These are phyloP conservation scores for Amphibolis antarctica DNA, from an alignment of 106 monocot genomes.

Conservation along the genomic window DNA sequence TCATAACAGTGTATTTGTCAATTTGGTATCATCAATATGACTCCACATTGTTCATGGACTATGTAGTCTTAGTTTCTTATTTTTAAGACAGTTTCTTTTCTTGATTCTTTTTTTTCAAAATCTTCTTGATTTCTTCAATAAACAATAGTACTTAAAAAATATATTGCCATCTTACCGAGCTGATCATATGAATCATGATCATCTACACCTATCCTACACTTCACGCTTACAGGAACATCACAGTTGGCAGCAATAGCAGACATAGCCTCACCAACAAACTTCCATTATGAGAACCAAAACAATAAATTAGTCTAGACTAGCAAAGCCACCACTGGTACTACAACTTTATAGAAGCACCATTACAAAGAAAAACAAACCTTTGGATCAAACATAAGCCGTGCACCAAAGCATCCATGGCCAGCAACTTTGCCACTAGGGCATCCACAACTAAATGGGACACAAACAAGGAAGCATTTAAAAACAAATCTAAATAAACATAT, in stretches of 20 bases:
- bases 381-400: slow-evolving; percentile 85
- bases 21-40: too few relatives aligned
- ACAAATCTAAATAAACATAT: too few relatives aligned
- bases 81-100: too few relatives aligned
- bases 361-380: slow-evolving; percentile 39
- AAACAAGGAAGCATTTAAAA: slow-evolving; percentile 1
- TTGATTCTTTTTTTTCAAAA: too few relatives aligned
- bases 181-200: slow-evolving; percentile 87
- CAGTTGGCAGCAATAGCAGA: slow-evolving; percentile 78
- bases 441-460: slow-evolving; percentile 55
- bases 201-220: slow-evolving; percentile 98
- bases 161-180: slow-evolving; percentile 87
- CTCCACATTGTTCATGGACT: too few relatives aligned
- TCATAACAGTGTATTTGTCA: too few relatives aligned
- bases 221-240: slow-evolving; percentile 87
- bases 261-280: slow-evolving; percentile 98
- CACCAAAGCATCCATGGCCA: slow-evolving; percentile 99
- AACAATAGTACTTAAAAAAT: neutral
- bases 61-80: too few relatives aligned
- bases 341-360: neutral
- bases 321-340: neutral
- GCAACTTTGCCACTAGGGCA: slow-evolving; percentile 98
- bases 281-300: slow-evolving; percentile 11
- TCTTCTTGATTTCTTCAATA: too few relatives aligned
- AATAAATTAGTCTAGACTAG: neutral